A percentile compares a stretch with the other conserved stretches of the same genome.
Conservation (phyloP, 2,329 filamentous ascomycete species). For the Fusarium sp. region DNA sequence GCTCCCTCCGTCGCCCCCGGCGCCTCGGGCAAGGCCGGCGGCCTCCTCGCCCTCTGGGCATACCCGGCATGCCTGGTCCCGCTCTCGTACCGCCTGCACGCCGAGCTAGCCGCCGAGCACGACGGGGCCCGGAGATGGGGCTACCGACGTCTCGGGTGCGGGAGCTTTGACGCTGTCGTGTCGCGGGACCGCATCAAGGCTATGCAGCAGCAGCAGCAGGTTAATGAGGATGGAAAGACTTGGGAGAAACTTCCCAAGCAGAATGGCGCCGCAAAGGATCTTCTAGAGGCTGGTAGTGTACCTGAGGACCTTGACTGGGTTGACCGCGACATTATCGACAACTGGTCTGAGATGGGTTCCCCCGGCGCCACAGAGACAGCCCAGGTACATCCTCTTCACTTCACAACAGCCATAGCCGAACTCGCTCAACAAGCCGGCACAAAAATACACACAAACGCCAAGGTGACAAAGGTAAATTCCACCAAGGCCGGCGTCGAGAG, state of each 20-base stretch:
- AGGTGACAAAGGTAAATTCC: slow-evolving; percentile 72
- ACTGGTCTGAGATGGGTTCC: slow-evolving; percentile 82
- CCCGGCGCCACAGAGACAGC: slow-evolving; percentile 77
- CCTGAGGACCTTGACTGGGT: slow-evolving; percentile 88
- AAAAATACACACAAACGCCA: slow-evolving; percentile 69
- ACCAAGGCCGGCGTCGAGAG: slow-evolving; percentile 61
- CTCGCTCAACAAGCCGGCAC: slow-evolving; percentile 75
- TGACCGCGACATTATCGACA: slow-evolving; percentile 67
- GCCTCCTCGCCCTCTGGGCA: slow-evolving; percentile 88
- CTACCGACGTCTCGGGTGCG: slow-evolving; percentile 80
- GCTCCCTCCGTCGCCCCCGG: slow-evolving; percentile 82
- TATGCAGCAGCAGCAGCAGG: slow-evolving; percentile 26
- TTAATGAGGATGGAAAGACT: slow-evolving; percentile 49
- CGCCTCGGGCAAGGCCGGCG: slow-evolving; percentile 93
- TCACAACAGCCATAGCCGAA: slow-evolving; percentile 83
- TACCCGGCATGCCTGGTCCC: slow-evolving; percentile 86
- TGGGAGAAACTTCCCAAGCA: slow-evolving; percentile 71
- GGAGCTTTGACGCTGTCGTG: slow-evolving; percentile 58
- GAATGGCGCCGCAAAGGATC: slow-evolving; percentile 55
- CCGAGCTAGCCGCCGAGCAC: slow-evolving; percentile 84
- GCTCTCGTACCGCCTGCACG: slow-evolving; percentile 83
- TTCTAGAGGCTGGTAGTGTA: slow-evolving; percentile 66
- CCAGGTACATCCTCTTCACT: slow-evolving; percentile 91
- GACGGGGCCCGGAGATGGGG: slow-evolving; percentile 82
- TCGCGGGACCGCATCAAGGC: slow-evolving; percentile 48